These are phyloP conservation scores for Tulasnella sp. DNA, from an alignment of 768 basidiomycete genomes.

Conservation along the genomic window DNA sequence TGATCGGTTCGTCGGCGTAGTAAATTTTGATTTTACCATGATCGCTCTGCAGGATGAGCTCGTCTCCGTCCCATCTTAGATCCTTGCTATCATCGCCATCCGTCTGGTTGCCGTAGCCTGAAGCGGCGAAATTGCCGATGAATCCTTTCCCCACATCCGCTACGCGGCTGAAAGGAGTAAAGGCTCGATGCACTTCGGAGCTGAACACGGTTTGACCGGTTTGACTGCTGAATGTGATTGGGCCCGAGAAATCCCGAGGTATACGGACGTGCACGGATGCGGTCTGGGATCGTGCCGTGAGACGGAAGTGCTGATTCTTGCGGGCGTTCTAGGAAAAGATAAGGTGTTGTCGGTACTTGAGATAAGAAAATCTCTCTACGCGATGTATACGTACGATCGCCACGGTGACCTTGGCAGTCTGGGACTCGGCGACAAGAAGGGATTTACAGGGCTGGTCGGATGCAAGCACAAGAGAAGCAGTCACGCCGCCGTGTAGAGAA, in stretches of 20 bases:
- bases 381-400: neutral
- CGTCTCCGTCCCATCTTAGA: constrained; percentile 4
- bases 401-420: neutral
- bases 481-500: neutral
- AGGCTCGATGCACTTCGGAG: neutral
- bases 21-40: neutral
- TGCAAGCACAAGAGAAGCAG: neutral
- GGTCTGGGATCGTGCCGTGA: constrained; percentile 8
- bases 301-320: constrained; percentile 7
- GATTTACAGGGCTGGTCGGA: neutral
- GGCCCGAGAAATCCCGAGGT: constrained; percentile 12
- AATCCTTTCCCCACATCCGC: neutral
- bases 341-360: neutral
- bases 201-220: constrained; percentile 12
- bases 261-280: constrained; percentile 8
- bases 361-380: neutral
- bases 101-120: neutral
- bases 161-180: constrained; percentile 2
- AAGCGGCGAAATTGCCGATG: neutral
- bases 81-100: neutral
- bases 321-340: neutral
- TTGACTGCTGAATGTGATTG: constrained; percentile 7
- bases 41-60: neutral
- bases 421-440: neutral
- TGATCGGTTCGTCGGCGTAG: constrained; percentile 6